These are phyloP conservation scores for Gynandropsis gynandra DNA, from an alignment of 345 rosid genomes.

Conservation along the genomic window DNA sequence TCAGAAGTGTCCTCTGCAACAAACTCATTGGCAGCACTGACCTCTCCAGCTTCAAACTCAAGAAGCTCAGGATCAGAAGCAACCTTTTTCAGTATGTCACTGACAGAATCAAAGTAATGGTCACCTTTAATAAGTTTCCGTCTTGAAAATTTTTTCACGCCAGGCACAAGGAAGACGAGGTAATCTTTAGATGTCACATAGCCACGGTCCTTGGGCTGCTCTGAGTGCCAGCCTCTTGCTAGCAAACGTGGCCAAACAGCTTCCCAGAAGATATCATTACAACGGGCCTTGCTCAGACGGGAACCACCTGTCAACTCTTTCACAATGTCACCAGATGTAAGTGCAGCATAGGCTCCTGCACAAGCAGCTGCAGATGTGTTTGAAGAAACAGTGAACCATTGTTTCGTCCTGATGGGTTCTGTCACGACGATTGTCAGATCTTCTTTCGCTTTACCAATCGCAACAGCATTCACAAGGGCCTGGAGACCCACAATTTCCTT, in stretches of 20 bases:
- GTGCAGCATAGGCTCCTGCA: constrained; percentile 39
- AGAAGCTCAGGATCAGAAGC: constrained; percentile 60
- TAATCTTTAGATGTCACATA: constrained; percentile 34
- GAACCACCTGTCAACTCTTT: constrained; percentile 44
- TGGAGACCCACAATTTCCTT: constrained; percentile 42
- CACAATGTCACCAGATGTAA: constrained; percentile 48
- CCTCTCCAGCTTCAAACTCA: constrained; percentile 48
- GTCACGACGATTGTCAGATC: constrained; percentile 51
- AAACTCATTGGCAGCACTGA: constrained; percentile 24
- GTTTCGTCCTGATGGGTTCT: constrained; percentile 36
- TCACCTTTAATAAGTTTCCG: constrained; percentile 56
- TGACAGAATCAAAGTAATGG: constrained; percentile 64
- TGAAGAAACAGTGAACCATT: constrained; percentile 32
- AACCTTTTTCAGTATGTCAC: constrained; percentile 58
- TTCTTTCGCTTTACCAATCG: constrained; percentile 59
- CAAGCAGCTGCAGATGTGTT: constrained; percentile 19
- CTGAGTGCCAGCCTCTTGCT: constrained; percentile 77
- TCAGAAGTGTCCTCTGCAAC: constrained; percentile 30
- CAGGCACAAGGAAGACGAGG: constrained; percentile 64
- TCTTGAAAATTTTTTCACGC: constrained; percentile 59
- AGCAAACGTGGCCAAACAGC: constrained; percentile 82
- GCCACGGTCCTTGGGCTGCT: constrained; percentile 46
- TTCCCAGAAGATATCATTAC: constrained; percentile 72
- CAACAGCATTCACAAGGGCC: constrained; percentile 54
- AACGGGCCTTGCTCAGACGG: constrained; percentile 68